Evolutionary conservation across 2,329 filamentous ascomycete species (phyloP), one percentile per base, ranked within the genome.

Genomic region (Alternaria rosae): DNA sequence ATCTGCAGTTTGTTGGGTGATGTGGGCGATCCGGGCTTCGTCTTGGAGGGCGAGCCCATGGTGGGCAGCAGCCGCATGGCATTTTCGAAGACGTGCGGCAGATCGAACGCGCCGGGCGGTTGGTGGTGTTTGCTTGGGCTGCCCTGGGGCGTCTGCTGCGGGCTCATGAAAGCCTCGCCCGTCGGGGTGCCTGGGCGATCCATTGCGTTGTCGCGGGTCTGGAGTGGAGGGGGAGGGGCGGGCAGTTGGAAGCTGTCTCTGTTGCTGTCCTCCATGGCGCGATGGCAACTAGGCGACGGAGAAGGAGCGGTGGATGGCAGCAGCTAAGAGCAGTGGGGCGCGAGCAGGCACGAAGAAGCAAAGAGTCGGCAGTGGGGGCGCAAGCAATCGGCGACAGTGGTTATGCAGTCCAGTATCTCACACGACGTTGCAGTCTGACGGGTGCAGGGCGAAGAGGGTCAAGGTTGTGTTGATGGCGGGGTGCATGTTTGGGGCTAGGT

Each of bases 111-210:
- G 61, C 92, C 92, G 2, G 92, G 92, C 28, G 91, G 91, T 48
- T 89, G 81, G 47, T 87, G 89, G 79, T 87, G 89, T 84, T 94
- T 94, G 88, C 91, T 94, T 25, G 92, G 92, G 76, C 91, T 94
- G 75, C 92, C 92, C 74, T 91, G 89, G 20, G 92, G 92, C 9
- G 92, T 94, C 77, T 87, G 87, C 65, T 84, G 79, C 25, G 92
- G 92, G 70, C 89, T 92, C 78, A 89, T 84, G 82, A 94, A 94
- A 81, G 83, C 88, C 79, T 87, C 86, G 70, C 35, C 35, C 35
- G 85, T 86, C n/a, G 90, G 91, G 15, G 90, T 91, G 44, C 70
- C 68, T 12, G 79, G 83, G 26, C 76, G 73, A 52, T 81, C 76
- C 74, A 78, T 78, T 56, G 81, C 78, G 76, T 81, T 82, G 61